Conservation (phyloP, 352 stramenopile genomes). For the Phytopythium ostracodes region DNA sequence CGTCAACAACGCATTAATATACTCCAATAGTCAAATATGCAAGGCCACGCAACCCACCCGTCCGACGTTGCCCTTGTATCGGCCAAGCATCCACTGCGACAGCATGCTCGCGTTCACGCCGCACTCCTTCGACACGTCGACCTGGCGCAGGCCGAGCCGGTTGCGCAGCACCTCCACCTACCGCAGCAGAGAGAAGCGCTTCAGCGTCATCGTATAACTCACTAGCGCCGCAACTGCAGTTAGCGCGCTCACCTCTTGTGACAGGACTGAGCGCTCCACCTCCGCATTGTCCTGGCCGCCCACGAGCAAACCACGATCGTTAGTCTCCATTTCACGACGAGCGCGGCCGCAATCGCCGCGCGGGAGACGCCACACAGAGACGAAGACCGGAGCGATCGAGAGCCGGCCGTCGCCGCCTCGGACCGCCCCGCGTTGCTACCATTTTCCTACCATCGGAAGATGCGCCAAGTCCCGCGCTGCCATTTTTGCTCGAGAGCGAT, state of each 20-base stretch:
- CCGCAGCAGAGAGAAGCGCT: too few relatives aligned
- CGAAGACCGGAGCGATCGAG: not conserved
- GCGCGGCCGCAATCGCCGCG: not conserved
- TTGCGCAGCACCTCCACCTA: conserved; percentile 80
- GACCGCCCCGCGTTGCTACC: not conserved
- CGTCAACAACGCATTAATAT: not conserved
- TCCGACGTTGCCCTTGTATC: conserved; percentile 82
- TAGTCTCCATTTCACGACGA: not conserved
- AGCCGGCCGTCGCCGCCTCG: not conserved
- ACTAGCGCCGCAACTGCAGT: too few relatives aligned
- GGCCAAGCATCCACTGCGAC: conserved; percentile 83
- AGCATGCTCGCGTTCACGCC: conserved; percentile 85
- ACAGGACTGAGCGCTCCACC: conserved; percentile 76
- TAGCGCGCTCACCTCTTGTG: conserved; percentile 45
- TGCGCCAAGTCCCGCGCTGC: conserved; percentile 72
- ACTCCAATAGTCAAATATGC: not conserved
- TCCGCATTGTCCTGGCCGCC: conserved; percentile 72
- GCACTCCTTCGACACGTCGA: conserved; percentile 84
- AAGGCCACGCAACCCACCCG: conserved; percentile 28
- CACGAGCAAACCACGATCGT: not conserved
- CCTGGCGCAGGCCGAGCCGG: conserved; percentile 63
- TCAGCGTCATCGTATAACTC: too few relatives aligned
- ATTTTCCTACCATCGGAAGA: conserved; percentile 48
- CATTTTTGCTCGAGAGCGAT: conserved; percentile 13
- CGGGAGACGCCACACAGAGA: not conserved